Percentiles rank a stretch among this genome's conserved stretches.
Evolutionary conservation across 2,329 filamentous ascomycete species (phyloP).

Genomic region (Ophiostoma sp.): DNA sequence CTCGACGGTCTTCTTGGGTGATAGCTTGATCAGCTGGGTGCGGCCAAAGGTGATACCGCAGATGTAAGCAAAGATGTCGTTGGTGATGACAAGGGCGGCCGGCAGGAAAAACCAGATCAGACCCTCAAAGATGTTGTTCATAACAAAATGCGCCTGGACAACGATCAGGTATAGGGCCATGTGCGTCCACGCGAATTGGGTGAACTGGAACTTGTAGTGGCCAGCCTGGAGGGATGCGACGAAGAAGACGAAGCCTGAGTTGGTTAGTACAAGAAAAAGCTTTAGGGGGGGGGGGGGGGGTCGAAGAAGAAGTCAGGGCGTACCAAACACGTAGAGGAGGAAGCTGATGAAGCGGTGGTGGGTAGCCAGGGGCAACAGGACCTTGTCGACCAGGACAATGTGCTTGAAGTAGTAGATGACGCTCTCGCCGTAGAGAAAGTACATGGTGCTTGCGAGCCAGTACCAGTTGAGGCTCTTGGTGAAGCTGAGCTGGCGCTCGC

Average conservation of each 20-base stretch:
- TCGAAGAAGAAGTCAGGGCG: not conserved
- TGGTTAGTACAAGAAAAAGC: not conserved
- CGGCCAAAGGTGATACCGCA: conserved; percentile 95
- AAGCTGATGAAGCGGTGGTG: conserved; percentile 99
- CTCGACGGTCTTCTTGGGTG: conserved; percentile 98
- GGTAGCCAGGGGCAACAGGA: conserved; percentile 86
- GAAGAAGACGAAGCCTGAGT: conserved; percentile 90
- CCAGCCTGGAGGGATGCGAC: conserved; percentile 90
- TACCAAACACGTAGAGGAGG: conserved; percentile 94
- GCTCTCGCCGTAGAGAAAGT: conserved; percentile 96
- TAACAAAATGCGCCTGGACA: conserved; percentile 96
- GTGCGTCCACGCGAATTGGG: conserved; percentile 98
- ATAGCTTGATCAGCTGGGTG: conserved; percentile 95
- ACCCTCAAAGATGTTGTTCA: conserved; percentile 99
- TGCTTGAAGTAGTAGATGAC: conserved; percentile 99
- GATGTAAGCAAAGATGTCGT: conserved; percentile 97
- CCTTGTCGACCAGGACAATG: conserved; percentile 88
- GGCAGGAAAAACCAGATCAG: conserved; percentile 99
- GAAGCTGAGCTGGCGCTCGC: conserved; percentile 82
- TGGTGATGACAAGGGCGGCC: conserved; percentile 90
- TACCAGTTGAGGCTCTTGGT: conserved; percentile 99
- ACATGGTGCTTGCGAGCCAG: conserved; percentile 98
- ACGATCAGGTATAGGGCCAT: conserved; percentile 98
- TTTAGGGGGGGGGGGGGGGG: not conserved
- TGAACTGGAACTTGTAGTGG: conserved; percentile 98